phyloP scores from a whole-genome alignment of 169 alveolate species.

The Cryptosporidium baileyi region DNA sequence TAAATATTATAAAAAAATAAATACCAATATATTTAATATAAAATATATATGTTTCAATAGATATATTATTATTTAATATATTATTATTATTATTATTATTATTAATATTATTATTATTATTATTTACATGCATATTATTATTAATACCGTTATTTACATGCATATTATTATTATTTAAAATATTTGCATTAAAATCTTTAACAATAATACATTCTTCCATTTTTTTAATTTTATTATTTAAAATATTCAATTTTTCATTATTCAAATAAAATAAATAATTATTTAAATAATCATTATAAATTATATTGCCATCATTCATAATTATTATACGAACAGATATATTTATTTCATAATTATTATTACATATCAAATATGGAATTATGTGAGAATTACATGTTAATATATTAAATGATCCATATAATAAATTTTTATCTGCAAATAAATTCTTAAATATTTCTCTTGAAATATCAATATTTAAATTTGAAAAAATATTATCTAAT shows the following conservation, averaged over 20 bases:
- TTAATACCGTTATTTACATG: neutral
- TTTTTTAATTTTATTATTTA: no score
- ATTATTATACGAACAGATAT: neutral
- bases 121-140: neutral
- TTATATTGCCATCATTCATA: conserved; percentile 16
- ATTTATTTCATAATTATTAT: neutral
- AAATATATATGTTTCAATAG: neutral
- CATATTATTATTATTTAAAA: neutral
- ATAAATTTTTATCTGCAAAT: neutral
- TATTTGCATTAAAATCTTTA: no score
- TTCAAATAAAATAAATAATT: neutral
- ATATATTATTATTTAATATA: no score
- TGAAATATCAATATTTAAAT: neutral
- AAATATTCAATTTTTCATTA: neutral
- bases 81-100: no score
- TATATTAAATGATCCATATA: neutral
- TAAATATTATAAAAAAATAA: neutral
- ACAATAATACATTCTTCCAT: no score
- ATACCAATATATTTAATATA: conserved; percentile 7
- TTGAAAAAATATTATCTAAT: conserved; percentile 31
- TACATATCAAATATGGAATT: neutral
- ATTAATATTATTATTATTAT: no score
- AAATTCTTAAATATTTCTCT: conserved; percentile 35
- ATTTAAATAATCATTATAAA: neutral
- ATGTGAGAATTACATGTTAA: neutral